Base-by-base conservation (phyloP, 208 protist species). In the Crithidia thermophila region DNA sequence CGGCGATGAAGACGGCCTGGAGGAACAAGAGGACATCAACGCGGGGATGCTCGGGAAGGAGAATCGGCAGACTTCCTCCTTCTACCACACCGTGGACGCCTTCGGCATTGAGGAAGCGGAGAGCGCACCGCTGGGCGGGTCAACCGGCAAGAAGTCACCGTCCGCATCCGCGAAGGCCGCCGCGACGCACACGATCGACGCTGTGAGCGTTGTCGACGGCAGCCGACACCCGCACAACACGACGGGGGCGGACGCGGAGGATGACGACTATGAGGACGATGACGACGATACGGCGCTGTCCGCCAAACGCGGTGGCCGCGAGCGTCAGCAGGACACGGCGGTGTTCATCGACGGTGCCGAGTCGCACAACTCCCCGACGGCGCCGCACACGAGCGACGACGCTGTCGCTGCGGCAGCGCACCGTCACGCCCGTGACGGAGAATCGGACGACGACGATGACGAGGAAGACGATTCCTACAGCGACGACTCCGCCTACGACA, bases 71-170 rank as follows among this genome's bases (percentile, higher is more conserved):
- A 75, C 61, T 6, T 75, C 69, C 2, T 67, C 60, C 31, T 75
- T 75, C 37, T 75, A 75, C 53, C 69, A 75, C 60, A 75, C 60
- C 42, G 69, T 68, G 34, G 58, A 47, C 33, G 52, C 69, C 37
- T 67, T 68, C 30, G 70, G 74, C 8, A 25, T 42, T 9, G 66
- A 83, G 47, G 76, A 80, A 4, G 40, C 25, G 13, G 56, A 77
- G n/a, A 42, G 21, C 6, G 28, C 43, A 10, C 27, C 47, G 20
- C 21, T 43, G 21, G 39, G n/a, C 10, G 39, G 18, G 16, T n/a
- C 18, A 8, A 16, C 16, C 18, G 20, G 6, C 23, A 36, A 45
- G 45, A 52, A 34, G 9, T 8, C 23, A 25, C 10, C 28, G 33
- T 23, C 30, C 2, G 43, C 13, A 23, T 25, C 20, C 30, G 21